These are phyloP conservation scores for Tolypocladium tundrense DNA, from an alignment of 2,329 filamentous ascomycete genomes.

Conservation along the genomic window DNA sequence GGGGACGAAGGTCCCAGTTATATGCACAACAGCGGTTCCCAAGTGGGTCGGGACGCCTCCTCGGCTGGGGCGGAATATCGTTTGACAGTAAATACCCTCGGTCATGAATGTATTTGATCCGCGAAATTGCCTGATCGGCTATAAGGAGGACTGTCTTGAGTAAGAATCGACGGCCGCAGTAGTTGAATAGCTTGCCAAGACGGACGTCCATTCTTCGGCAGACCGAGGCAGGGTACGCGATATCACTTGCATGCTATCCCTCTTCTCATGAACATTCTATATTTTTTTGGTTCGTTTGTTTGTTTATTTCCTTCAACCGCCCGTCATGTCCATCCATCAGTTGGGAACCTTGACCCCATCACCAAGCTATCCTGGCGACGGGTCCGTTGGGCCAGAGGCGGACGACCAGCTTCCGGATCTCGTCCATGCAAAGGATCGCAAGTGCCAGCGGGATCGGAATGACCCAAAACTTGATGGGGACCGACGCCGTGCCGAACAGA, in stretches of 20 bases:
- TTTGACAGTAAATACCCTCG: too few species aligned
- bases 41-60: too few species aligned
- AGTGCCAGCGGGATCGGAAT: constrained; percentile 39
- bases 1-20: too few species aligned
- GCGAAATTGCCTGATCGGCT: too few species aligned
- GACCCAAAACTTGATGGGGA: constrained; percentile 42
- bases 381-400: constrained; percentile 32
- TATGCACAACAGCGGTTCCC: too few species aligned
- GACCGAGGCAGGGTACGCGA: background rate
- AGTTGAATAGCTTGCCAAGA: background rate
- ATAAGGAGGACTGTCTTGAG: too few species aligned
- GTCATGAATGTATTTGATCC: too few species aligned
- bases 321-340: too few species aligned
- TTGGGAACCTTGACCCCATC: background rate
- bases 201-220: background rate
- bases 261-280: background rate
- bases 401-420: constrained; percentile 39
- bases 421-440: constrained; percentile 40
- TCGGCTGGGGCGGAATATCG: too few species aligned
- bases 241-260: background rate
- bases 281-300: background rate
- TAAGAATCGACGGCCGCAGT: too few species aligned
- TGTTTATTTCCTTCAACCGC: background rate
- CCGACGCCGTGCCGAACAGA: constrained; percentile 36
- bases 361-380: constrained; percentile 40